Base-by-base conservation (phyloP, 1,284 basidiomycete species). In the Cystobasidium slooffiae region DNA sequence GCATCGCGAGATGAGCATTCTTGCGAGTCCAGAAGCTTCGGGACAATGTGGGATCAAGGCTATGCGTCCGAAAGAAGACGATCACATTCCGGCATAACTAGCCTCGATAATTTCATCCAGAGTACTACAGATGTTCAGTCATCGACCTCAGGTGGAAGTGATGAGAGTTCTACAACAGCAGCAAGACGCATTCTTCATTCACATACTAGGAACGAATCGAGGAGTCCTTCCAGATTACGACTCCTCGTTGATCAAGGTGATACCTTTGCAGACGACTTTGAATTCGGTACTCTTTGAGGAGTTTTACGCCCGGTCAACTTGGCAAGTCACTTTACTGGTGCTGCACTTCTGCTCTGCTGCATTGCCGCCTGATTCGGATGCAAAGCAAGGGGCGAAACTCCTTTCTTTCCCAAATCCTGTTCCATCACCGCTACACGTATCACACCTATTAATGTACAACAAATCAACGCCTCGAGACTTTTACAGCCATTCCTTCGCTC, bases 211-310 rank as follows among this genome's bases (percentile, higher is more conserved):
- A 68, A 47, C 5, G 69, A 64, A 8, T 61, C 56, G 18, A 51
- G 69, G 43, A 63, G 58, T 55, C 69, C 69, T 43, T 61, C 56
- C 16, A 52, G 69, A 64, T 58, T 72, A 12, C 14, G 69, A 44
- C 61, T 63, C 3, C 52, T 62, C 59, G 59, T 63, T 6, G 56
- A 53, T 18, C 69, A 46, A 6, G 59, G 10, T 2, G 61, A 63
- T n/a, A n/a, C 31, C 22, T 52, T 53, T 22, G 47, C n/a, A 20
- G 69, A 61, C 31, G 69, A 72, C 31, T 55, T 64, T 49, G 69
- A 72, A 20, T 72, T 72, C 44, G 69, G 69, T 22, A 47, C 47
- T 41, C 53, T 72, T 9, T 72, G 49, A 58, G 14, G 14, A 8
- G 39, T 31, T 4, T 20, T 6, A n/a, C n/a, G 14, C 6, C 12